These are phyloP conservation scores for Penicillium lividum DNA, from an alignment of 495 filamentous ascomycete species.

Conservation along the genomic window DNA sequence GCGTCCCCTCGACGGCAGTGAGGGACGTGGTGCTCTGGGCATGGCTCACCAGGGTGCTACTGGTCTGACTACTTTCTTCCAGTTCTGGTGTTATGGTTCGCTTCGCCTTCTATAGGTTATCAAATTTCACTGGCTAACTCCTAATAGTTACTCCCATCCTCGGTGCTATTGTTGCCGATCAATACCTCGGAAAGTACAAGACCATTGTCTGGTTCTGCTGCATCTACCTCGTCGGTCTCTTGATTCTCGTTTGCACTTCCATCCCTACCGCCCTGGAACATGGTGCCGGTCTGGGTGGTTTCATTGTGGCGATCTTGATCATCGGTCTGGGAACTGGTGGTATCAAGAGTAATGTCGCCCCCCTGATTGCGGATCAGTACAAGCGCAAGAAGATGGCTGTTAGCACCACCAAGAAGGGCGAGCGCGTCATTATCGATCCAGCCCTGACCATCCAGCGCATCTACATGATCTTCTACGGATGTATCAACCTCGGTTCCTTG, in stretches of 20 bases:
- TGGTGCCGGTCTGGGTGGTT: slow-evolving; percentile 51
- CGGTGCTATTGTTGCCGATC: slow-evolving; percentile 63
- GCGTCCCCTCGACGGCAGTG: slow-evolving; percentile 46
- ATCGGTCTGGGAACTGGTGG: slow-evolving; percentile 61
- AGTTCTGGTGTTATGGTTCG: slow-evolving; percentile 59
- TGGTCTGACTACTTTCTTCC: slow-evolving; percentile 60
- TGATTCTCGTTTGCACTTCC: slow-evolving; percentile 52
- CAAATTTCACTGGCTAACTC: slow-evolving; percentile 1
- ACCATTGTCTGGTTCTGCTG: slow-evolving; percentile 61
- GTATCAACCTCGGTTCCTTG: slow-evolving; percentile 76
- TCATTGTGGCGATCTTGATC: slow-evolving; percentile 48
- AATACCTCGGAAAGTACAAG: slow-evolving; percentile 69
- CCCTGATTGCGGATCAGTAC: slow-evolving; percentile 71
- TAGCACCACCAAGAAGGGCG: slow-evolving; percentile 57
- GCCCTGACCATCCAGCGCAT: slow-evolving; percentile 72
- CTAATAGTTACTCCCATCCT: slow-evolving; percentile 51
- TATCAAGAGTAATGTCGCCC: slow-evolving; percentile 70
- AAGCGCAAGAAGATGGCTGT: slow-evolving; percentile 62
- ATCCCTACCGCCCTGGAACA: slow-evolving; percentile 46
- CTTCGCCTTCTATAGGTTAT: too few species aligned
- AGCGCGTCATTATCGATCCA: slow-evolving; percentile 75
- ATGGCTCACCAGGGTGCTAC: slow-evolving; percentile 57
- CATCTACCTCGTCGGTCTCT: slow-evolving; percentile 48
- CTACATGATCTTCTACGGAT: slow-evolving; percentile 72
- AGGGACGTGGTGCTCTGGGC: slow-evolving; percentile 58